phyloP scores from a whole-genome alignment of 2,329 filamentous ascomycete genomes.

The Sporothrix globosa region DNA sequence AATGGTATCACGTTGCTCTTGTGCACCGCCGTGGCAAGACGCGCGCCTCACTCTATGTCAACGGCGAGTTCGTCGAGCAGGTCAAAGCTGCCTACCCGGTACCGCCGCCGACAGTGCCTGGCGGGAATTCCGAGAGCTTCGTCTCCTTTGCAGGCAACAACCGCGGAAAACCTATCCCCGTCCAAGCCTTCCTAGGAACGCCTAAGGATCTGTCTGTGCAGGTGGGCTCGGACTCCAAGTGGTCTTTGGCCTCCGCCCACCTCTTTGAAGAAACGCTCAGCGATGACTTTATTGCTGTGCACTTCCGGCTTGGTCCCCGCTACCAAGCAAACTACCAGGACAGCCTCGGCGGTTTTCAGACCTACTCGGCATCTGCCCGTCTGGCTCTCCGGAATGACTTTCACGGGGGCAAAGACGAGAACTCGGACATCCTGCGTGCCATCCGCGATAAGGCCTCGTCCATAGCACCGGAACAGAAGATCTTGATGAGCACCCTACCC shows the following conservation, averaged over 20 bases:
- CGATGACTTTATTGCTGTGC: slow-evolving; percentile 89
- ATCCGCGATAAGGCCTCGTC: slow-evolving; percentile 83
- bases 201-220: slow-evolving; percentile 82
- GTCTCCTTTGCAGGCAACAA: slow-evolving; percentile 65
- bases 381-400: slow-evolving; percentile 91
- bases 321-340: slow-evolving; percentile 98
- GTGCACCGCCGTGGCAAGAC: slow-evolving; percentile 80
- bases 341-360: slow-evolving; percentile 92
- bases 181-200: slow-evolving; percentile 92
- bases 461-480: slow-evolving; percentile 77
- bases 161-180: slow-evolving; percentile 61
- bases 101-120: slow-evolving; percentile 65
- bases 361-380: slow-evolving; percentile 89
- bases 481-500: slow-evolving; percentile 82
- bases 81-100: slow-evolving; percentile 85
- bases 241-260: slow-evolving; percentile 89
- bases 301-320: slow-evolving; percentile 83
- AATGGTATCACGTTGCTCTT: slow-evolving; percentile 92
- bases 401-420: slow-evolving; percentile 85
- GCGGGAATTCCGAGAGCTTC: slow-evolving; percentile 67
- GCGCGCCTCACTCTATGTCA: slow-evolving; percentile 84
- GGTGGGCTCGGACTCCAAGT: slow-evolving; percentile 75
- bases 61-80: slow-evolving; percentile 93
- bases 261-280: slow-evolving; percentile 85
- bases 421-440: slow-evolving; percentile 86